Evolutionary conservation across 345 rosid species (phyloP), one percentile per base, ranked within the genome.

Genomic region (Litchi chinensis): DNA sequence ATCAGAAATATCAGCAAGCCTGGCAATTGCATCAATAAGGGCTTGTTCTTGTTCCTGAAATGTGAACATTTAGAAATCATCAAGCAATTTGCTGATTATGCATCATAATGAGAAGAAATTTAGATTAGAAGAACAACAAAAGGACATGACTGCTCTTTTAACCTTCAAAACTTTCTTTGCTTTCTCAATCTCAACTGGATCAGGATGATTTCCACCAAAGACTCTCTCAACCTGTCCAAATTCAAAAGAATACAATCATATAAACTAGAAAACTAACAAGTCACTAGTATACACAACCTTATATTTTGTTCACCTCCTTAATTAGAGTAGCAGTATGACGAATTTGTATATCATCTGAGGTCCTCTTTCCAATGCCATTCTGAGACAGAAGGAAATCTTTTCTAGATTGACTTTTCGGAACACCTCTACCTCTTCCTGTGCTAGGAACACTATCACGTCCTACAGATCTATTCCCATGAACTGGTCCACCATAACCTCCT

Each of bases 81-180:
- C 67, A 63, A 18, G n/a, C 65, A 71, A 40, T 24, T 73, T 66
- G 66, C 59, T 41, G 10, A 19, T 21, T 9, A 57, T 22, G 28
- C 52, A 32, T 67, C 18, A 64, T 62, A 52, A 12, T 5, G n/a
- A 75, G 44, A 50, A 32, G 65, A 76, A 50, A 12, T 24, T 19
- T 37, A 19, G 60, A 60, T 68, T 21, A 48, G 64, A 71, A 71
- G 60, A 19, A 22, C 3, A 60, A 19, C 5, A 70, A 64, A 57
- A 65, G 10, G 44, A 44, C 74, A 80, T 43, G 41, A 67, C 57
- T 77, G 50, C 71, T 83, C 44, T 78, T 68, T 87, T 64, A 79
- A 94, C 98, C 93, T 89, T 90, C 76, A 94, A 79, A 68, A 87
- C 82, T 89, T 85, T 94, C 90, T 88, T 94, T 28, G 97, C 98